Percentiles rank a stretch among this genome's conserved stretches.
phyloP scores from a whole-genome alignment of 1,284 basidiomycete genomes.

The Sanguinoderma infundibulare region DNA sequence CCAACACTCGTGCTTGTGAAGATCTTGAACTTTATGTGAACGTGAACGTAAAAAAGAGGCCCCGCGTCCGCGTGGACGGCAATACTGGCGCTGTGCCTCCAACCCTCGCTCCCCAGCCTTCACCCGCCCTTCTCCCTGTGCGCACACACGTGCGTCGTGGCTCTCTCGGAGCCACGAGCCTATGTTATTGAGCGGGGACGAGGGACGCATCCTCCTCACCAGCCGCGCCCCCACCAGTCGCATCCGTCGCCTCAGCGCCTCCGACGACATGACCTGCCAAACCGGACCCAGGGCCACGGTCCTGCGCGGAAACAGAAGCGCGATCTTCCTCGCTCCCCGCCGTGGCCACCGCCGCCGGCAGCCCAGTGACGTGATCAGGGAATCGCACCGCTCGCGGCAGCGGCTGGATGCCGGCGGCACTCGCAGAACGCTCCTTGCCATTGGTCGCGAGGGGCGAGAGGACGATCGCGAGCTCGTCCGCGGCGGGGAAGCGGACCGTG shows the following conservation, averaged over 20 bases:
- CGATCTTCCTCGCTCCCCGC: not conserved
- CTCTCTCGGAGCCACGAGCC: slow-evolving; percentile 29
- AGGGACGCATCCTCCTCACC: slow-evolving; percentile 13
- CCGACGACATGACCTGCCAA: not conserved
- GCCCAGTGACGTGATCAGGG: slow-evolving; percentile 8
- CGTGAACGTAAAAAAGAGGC: not conserved
- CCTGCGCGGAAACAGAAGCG: not conserved
- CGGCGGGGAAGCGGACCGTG: slow-evolving; percentile 13
- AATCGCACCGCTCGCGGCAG: slow-evolving; percentile 15
- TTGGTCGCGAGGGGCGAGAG: not conserved
- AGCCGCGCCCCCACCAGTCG: not conserved
- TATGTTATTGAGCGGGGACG: slow-evolving; percentile 41
- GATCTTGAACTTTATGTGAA: not conserved
- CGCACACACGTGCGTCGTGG: slow-evolving; percentile 11
- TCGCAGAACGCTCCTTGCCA: no score
- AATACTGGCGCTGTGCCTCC: no score
- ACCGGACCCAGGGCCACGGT: not conserved
- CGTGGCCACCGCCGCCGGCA: not conserved
- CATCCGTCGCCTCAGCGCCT: not conserved
- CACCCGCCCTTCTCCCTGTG: not conserved
- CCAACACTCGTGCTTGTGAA: not conserved
- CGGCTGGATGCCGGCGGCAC: not conserved
- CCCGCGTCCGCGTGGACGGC: no score
- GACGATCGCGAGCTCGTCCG: slow-evolving; percentile 4
- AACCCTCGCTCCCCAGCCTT: not conserved